Evolutionary conservation across 257 asterid genomes (phyloP).

Genomic region (Solanum chmielewskii): DNA sequence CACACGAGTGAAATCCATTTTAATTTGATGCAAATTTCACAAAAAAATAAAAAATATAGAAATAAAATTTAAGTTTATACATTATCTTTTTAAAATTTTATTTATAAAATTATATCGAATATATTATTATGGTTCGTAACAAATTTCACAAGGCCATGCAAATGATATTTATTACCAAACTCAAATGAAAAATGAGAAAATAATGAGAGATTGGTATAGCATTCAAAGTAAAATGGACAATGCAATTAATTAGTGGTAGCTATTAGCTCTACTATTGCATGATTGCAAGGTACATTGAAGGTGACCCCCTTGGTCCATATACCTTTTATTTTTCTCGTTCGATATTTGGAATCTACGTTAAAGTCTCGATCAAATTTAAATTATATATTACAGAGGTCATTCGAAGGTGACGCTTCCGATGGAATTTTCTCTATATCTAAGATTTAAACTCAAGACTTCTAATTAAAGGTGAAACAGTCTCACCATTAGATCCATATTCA

Average conservation of each 20-base stretch:
- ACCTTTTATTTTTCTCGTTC: neutral
- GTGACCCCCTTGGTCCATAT: neutral
- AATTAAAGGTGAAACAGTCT: neutral
- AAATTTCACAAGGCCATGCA: neutral
- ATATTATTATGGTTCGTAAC: neutral
- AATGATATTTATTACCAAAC: neutral
- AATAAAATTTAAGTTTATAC: too few relatives aligned
- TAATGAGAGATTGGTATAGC: neutral
- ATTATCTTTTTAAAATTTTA: neutral
- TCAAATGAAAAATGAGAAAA: neutral
- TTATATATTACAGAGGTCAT: neutral
- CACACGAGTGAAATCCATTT: neutral
- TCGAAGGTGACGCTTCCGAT: rapidly evolving
- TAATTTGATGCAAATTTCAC: neutral
- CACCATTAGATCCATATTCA: neutral
- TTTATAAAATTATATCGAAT: neutral
- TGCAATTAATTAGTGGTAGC: neutral
- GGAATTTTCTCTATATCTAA: neutral
- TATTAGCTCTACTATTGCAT: neutral
- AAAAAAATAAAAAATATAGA: too few relatives aligned
- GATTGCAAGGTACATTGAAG: neutral
- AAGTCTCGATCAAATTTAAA: too few relatives aligned
- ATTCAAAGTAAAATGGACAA: neutral
- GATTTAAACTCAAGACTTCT: too few relatives aligned
- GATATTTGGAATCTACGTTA: too few relatives aligned